These are phyloP conservation scores for Penicillium paradoxum DNA, from an alignment of 495 filamentous ascomycete genomes.

Conservation along the genomic window DNA sequence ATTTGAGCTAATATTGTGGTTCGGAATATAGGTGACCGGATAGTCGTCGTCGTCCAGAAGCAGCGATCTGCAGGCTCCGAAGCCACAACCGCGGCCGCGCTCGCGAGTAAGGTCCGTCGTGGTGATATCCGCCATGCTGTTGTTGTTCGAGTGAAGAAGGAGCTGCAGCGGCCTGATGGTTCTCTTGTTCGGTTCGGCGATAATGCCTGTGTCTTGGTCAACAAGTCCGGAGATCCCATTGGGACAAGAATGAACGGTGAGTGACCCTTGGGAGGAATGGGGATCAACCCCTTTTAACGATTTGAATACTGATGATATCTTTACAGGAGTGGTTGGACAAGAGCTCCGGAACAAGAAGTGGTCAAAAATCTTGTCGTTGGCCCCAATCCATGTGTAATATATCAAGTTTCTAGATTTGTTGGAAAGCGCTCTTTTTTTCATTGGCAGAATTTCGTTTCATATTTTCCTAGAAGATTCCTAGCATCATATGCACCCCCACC, in stretches of 20 bases:
- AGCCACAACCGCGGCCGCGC: constrained; percentile 47
- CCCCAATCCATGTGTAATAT: constrained; percentile 81
- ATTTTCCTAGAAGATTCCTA: constrained; percentile 24
- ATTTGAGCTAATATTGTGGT: constrained; percentile 4
- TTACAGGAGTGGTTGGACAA: constrained; percentile 69
- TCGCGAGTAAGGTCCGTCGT: constrained; percentile 87
- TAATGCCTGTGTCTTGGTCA: constrained; percentile 96
- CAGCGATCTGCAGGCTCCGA: constrained; percentile 75
- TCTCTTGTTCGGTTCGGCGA: constrained; percentile 91
- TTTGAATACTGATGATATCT: constrained; percentile 27
- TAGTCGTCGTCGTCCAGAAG: constrained; percentile 97
- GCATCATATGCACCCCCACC: not conserved
- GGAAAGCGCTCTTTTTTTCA: constrained; percentile 33
- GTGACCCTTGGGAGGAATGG: constrained; percentile 14
- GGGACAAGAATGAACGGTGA: constrained; percentile 84
- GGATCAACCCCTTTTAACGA: not conserved
- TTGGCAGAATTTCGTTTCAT: constrained; percentile 22
- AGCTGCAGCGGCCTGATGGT: constrained; percentile 79
- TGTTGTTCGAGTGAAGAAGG: constrained; percentile 85
- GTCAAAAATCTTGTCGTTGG: constrained; percentile 96
- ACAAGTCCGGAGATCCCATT: constrained; percentile 94
- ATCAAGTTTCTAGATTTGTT: constrained; percentile 18
- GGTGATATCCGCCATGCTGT: constrained; percentile 97
- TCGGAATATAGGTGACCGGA: constrained; percentile 71
- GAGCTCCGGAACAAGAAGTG: constrained; percentile 86